These are phyloP conservation scores for Leptomonas pyrrhocoris DNA, from an alignment of 208 protist genomes.

Conservation along the genomic window DNA sequence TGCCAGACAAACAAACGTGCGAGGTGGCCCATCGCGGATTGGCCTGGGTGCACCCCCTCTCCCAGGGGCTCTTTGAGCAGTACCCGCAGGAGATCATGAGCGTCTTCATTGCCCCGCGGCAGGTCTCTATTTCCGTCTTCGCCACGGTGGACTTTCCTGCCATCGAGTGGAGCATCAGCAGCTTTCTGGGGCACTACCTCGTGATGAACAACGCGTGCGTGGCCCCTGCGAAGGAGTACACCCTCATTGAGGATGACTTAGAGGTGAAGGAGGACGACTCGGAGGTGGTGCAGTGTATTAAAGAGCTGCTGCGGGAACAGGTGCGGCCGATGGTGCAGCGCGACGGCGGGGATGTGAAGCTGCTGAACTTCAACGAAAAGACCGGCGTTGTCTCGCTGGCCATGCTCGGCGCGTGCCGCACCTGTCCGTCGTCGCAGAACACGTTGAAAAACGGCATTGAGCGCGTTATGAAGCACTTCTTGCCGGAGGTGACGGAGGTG, in stretches of 20 bases:
- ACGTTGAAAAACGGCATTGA: constrained; percentile 93
- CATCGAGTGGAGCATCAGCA: constrained; percentile 89
- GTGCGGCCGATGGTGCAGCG: constrained; percentile 93
- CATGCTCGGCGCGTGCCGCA: constrained; percentile 91
- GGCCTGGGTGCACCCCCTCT: constrained; percentile 86
- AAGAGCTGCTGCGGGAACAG: constrained; percentile 92
- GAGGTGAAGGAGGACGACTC: constrained; percentile 64
- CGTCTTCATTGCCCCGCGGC: constrained; percentile 81
- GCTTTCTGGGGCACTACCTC: constrained; percentile 88
- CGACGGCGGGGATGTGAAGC: constrained; percentile 92
- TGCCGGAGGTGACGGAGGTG: constrained; percentile 89
- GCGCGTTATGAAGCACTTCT: constrained; percentile 91
- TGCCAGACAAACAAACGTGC: constrained; percentile 78
- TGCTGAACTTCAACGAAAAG: constrained; percentile 85
- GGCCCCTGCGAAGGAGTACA: constrained; percentile 74
- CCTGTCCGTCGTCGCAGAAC: constrained; percentile 87
- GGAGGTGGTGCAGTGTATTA: constrained; percentile 93
- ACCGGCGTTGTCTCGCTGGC: constrained; percentile 90
- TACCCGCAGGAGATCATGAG: constrained; percentile 82
- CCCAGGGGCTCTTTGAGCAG: constrained; percentile 87
- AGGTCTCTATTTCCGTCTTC: constrained; percentile 80
- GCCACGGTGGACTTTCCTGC: constrained; percentile 68
- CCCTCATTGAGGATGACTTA: constrained; percentile 86
- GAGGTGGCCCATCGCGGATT: constrained; percentile 86
- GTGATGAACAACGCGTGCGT: constrained; percentile 76